Percentiles rank a stretch among this genome's conserved stretches.
phyloP scores from a whole-genome alignment of 352 stramenopile species.

The Phytophthora boehmeriae region DNA sequence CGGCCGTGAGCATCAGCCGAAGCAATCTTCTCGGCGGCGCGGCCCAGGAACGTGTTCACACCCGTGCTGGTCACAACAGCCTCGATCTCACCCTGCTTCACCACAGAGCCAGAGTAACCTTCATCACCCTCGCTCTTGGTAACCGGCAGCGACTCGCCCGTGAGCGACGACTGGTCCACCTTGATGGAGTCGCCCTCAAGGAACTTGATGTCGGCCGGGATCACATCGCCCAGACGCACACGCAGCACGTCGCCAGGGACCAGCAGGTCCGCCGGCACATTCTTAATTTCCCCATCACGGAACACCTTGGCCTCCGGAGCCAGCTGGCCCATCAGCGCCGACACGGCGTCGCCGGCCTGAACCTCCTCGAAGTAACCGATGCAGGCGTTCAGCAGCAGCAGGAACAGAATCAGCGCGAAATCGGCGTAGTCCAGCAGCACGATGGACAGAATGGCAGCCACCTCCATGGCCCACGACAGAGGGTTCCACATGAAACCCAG shows the following conservation, averaged over 20 bases:
- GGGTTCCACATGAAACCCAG: slow-evolving; percentile 86
- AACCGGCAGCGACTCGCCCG: slow-evolving; percentile 94
- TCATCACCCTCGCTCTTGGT: slow-evolving; percentile 82
- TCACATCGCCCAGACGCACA: slow-evolving; percentile 88
- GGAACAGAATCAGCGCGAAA: slow-evolving; percentile 71
- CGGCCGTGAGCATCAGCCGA: slow-evolving; percentile 76
- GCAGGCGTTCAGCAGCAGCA: slow-evolving; percentile 75
- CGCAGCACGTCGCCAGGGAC: slow-evolving; percentile 80
- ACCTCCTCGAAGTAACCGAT: slow-evolving; percentile 86
- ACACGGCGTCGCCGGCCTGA: slow-evolving; percentile 88
- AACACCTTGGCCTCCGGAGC: slow-evolving; percentile 85
- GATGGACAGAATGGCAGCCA: slow-evolving; percentile 73
- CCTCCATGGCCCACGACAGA: slow-evolving; percentile 84
- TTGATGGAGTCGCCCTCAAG: slow-evolving; percentile 85
- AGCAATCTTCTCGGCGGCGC: slow-evolving; percentile 85
- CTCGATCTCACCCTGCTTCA: slow-evolving; percentile 92
- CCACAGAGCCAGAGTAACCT: slow-evolving; percentile 83
- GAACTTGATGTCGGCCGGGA: slow-evolving; percentile 92
- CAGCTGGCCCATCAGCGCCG: slow-evolving; percentile 88
- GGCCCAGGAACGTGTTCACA: slow-evolving; percentile 91
- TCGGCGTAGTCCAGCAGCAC: slow-evolving; percentile 82
- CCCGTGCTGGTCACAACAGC: slow-evolving; percentile 90
- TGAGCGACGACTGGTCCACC: slow-evolving; percentile 93
- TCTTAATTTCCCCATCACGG: slow-evolving; percentile 79
- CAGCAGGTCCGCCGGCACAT: slow-evolving; percentile 67